phyloP scores from a whole-genome alignment of 1,139 yeast species.

The Saccharomyces hybrid region DNA sequence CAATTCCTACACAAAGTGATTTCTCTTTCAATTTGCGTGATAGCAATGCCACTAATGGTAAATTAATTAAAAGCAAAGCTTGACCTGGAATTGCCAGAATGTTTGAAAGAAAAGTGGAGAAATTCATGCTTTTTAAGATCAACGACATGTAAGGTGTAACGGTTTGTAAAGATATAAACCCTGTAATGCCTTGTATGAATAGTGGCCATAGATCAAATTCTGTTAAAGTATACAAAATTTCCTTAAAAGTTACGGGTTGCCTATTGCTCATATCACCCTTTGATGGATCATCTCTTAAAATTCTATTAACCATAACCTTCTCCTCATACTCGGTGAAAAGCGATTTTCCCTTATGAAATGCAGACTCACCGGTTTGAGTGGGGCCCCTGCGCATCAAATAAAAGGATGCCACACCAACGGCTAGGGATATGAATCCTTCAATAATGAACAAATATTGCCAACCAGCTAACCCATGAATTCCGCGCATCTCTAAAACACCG shows the following conservation, averaged over 20 bases:
- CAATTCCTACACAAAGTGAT: slow-evolving; percentile 32
- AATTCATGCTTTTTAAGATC: slow-evolving; percentile 39
- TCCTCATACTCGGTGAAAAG: slow-evolving; percentile 40
- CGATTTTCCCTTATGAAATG: background rate
- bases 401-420: background rate
- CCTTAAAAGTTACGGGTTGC: slow-evolving; percentile 41
- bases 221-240: slow-evolving; percentile 21
- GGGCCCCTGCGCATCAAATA: background rate
- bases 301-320: slow-evolving; percentile 50
- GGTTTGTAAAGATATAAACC: slow-evolving; percentile 38
- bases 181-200: slow-evolving; percentile 28
- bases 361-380: background rate
- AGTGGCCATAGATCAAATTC: background rate
- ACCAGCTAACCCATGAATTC: background rate
- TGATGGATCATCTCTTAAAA: slow-evolving; percentile 56
- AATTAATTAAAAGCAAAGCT: slow-evolving; percentile 35
- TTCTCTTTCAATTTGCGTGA: slow-evolving; percentile 39
- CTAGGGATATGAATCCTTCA: background rate
- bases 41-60: slow-evolving; percentile 37
- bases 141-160: slow-evolving; percentile 38
- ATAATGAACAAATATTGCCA: background rate
- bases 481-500: background rate
- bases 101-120: slow-evolving; percentile 40
- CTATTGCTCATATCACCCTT: slow-evolving; percentile 65
- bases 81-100: slow-evolving; percentile 44